These are phyloP conservation scores for Aspergillus heteromorphus DNA, from an alignment of 495 filamentous ascomycete species.

Conservation along the genomic window DNA sequence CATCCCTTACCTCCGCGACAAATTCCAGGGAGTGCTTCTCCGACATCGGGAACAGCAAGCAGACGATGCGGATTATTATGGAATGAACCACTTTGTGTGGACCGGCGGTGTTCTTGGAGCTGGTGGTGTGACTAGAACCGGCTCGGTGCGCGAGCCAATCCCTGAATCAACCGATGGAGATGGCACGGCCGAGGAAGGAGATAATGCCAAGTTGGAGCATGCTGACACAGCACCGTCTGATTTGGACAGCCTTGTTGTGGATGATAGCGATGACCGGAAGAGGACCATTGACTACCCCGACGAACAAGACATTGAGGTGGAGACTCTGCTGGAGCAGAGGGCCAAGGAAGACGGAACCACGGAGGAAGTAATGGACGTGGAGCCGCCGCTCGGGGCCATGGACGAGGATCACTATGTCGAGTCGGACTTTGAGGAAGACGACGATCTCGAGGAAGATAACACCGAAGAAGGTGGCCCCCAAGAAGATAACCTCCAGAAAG, in stretches of 20 bases:
- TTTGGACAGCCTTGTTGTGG: neutral
- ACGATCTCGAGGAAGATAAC: too few relatives aligned
- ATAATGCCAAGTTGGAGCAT: neutral
- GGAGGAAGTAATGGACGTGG: slow-evolving; percentile 16
- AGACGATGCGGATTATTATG: slow-evolving; percentile 1
- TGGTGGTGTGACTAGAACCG: slow-evolving; percentile 13
- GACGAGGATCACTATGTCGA: neutral
- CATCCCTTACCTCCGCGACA: slow-evolving; percentile 48
- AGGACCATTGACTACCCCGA: slow-evolving; percentile 17
- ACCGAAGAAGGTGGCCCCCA: too few relatives aligned
- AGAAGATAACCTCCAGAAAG: too few relatives aligned
- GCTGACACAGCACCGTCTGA: neutral
- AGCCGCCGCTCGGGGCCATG: neutral
- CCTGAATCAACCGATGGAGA: neutral
- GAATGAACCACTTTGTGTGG: slow-evolving; percentile 22
- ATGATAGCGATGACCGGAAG: neutral
- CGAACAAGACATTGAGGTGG: slow-evolving; percentile 23
- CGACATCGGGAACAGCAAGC: slow-evolving; percentile 18
- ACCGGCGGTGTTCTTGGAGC: slow-evolving; percentile 27
- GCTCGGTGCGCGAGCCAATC: neutral
- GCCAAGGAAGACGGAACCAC: slow-evolving; percentile 1
- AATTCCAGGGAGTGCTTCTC: slow-evolving; percentile 35
- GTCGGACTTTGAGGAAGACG: neutral
- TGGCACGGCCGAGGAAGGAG: slow-evolving; percentile 1
- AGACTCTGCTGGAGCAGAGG: slow-evolving; percentile 12